phyloP scores from a whole-genome alignment of 2,329 filamentous ascomycete species.

The Leptographium procerum region DNA sequence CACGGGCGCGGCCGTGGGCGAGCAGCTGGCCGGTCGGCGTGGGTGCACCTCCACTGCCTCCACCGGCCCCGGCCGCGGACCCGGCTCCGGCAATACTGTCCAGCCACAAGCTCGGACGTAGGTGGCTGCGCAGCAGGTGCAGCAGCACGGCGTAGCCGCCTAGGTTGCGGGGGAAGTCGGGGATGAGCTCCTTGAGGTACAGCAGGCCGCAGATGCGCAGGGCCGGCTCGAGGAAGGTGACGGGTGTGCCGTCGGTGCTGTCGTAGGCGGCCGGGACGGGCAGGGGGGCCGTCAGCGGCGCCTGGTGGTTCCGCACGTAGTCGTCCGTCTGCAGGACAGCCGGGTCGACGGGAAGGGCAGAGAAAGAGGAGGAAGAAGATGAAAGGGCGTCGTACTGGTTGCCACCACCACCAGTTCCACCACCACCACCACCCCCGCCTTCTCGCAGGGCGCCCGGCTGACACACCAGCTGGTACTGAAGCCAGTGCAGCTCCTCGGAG shows the following conservation, averaged over 20 bases:
- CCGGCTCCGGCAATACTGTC: no score
- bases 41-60: not conserved
- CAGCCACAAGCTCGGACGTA: conserved; percentile 9
- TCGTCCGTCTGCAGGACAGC: conserved; percentile 11
- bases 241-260: not conserved
- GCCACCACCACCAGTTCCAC: no score
- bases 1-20: conserved; percentile 4
- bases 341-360: conserved; percentile 12
- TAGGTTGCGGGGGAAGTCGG: conserved; percentile 20
- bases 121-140: conserved; percentile 16
- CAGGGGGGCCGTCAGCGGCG: conserved; percentile 9
- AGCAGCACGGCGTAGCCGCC: conserved; percentile 21
- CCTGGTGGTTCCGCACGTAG: conserved; percentile 16
- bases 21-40: not conserved
- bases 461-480: conserved; percentile 18
- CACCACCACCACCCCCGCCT: no score
- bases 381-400: not conserved
- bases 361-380: not conserved
- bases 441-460: conserved; percentile 18
- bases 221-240: conserved; percentile 16
- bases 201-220: conserved; percentile 20
- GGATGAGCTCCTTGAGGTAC: conserved; percentile 21
- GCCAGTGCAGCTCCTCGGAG: conserved; percentile 20
- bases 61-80: no score
- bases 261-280: conserved; percentile 6